A percentile compares a stretch with the other conserved stretches of the same genome.
Evolutionary conservation across 2,329 filamentous ascomycete species (phyloP).

Genomic region (Penicillium digitatum): DNA sequence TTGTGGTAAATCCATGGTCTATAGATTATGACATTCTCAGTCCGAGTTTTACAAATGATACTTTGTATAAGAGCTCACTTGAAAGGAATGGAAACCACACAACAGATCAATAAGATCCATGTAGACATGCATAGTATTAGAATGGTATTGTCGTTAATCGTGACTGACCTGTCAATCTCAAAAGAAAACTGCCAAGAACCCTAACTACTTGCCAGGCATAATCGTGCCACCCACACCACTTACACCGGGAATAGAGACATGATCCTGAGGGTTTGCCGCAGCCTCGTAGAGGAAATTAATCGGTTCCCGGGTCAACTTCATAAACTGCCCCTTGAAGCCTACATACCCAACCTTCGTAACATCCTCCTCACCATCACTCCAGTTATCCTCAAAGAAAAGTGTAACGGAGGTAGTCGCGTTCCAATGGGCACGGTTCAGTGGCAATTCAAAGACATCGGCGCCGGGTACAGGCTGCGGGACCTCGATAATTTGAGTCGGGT

Average conservation of each 20-base stretch:
- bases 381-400: constrained; percentile 91
- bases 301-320: constrained; percentile 77
- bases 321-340: constrained; percentile 93
- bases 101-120: background rate
- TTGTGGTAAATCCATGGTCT: background rate
- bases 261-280: constrained; percentile 85
- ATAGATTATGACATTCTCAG: background rate
- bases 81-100: background rate
- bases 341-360: constrained; percentile 75
- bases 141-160: constrained; percentile 5
- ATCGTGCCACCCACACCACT: constrained; percentile 37
- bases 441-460: constrained; percentile 72
- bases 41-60: background rate
- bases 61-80: background rate
- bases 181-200: background rate
- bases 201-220: constrained; percentile 41
- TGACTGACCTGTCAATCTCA: background rate
- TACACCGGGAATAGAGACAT: constrained; percentile 52
- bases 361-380: constrained; percentile 73
- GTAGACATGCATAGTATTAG: background rate
- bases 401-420: constrained; percentile 76
- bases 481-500: constrained; percentile 70
- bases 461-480: constrained; percentile 64
- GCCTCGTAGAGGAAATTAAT: constrained; percentile 88
- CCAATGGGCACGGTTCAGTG: constrained; percentile 83